Evolutionary conservation across 2,329 filamentous ascomycete species (phyloP).

Genomic region (Trichoderma guizhouense): DNA sequence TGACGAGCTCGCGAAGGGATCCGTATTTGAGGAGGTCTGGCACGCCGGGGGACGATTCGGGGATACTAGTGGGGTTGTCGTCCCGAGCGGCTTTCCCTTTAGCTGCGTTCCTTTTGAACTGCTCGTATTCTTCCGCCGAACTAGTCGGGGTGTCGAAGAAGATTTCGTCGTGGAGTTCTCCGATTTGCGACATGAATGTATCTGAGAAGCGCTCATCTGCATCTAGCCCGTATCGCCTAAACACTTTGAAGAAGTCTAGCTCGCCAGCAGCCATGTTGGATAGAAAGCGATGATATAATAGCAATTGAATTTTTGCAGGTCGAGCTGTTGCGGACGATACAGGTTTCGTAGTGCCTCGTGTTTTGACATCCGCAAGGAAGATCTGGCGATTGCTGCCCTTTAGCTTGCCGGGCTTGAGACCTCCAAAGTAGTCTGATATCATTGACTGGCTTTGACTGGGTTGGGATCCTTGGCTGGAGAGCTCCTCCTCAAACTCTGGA

Average conservation of each 20-base stretch:
- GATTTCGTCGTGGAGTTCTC: conserved; percentile 62
- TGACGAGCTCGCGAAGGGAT: conserved; percentile 46
- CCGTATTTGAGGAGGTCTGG: conserved; percentile 45
- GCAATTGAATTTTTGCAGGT: conserved; percentile 80
- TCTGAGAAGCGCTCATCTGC: conserved; percentile 69
- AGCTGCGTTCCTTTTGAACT: not conserved
- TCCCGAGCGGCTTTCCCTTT: conserved; percentile 14
- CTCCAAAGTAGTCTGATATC: conserved; percentile 42
- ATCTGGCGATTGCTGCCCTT: conserved; percentile 32
- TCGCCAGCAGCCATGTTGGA: conserved; percentile 67
- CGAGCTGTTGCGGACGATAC: conserved; percentile 64
- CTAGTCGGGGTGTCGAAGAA: conserved; percentile 51
- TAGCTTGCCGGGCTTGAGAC: conserved; percentile 17
- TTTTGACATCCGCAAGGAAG: conserved; percentile 92
- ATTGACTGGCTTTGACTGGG: conserved; percentile 33
- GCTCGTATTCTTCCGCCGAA: conserved; percentile 20
- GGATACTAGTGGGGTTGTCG: not conserved
- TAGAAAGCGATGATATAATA: conserved; percentile 86
- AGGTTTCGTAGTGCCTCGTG: conserved; percentile 64
- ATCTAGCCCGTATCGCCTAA: conserved; percentile 68
- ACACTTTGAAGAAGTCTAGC: conserved; percentile 66
- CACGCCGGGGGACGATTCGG: conserved; percentile 14
- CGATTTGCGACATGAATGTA: conserved; percentile 72
- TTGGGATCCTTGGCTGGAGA: conserved; percentile 36
- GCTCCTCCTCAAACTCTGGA: conserved; percentile 61